phyloP scores from a whole-genome alignment of 345 rosid species.

The Excoecaria agallocha region DNA sequence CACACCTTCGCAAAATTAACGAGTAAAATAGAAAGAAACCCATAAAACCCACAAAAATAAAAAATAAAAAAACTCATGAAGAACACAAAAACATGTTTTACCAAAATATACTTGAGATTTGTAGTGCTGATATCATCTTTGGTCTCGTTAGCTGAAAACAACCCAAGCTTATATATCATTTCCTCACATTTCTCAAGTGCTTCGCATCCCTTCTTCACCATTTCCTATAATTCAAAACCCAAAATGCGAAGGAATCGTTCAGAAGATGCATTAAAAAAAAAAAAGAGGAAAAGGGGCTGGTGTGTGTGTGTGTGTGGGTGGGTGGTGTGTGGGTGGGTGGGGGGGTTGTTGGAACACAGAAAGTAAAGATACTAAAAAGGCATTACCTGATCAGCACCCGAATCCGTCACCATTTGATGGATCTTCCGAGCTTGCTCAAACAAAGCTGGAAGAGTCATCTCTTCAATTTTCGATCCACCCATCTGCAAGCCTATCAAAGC shows the following conservation, averaged over 20 bases:
- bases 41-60: too few species aligned
- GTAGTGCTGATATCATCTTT: constrained; percentile 82
- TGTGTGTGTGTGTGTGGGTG: too few species aligned
- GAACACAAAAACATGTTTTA: constrained; percentile 25
- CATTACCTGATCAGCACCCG: constrained; percentile 63
- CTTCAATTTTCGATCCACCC: constrained; percentile 55
- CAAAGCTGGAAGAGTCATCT: constrained; percentile 60
- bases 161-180: constrained; percentile 71
- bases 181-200: constrained; percentile 75
- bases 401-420: constrained; percentile 53
- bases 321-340: too few species aligned
- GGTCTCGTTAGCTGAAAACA: constrained; percentile 85
- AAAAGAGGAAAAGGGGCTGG: too few species aligned
- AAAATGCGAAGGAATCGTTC: neutral
- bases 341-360: too few species aligned
- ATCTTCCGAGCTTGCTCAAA: constrained; percentile 80
- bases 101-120: constrained; percentile 85
- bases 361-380: neutral
- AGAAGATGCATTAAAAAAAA: neutral
- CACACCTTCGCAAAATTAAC: too few species aligned
- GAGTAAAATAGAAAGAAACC: too few species aligned
- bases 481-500: too few species aligned
- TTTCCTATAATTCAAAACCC: constrained; percentile 41
- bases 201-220: constrained; percentile 66
- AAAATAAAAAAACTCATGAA: neutral